Evolutionary conservation across 495 filamentous ascomycete species (phyloP).

Genomic region (Hypoxylon rickii): DNA sequence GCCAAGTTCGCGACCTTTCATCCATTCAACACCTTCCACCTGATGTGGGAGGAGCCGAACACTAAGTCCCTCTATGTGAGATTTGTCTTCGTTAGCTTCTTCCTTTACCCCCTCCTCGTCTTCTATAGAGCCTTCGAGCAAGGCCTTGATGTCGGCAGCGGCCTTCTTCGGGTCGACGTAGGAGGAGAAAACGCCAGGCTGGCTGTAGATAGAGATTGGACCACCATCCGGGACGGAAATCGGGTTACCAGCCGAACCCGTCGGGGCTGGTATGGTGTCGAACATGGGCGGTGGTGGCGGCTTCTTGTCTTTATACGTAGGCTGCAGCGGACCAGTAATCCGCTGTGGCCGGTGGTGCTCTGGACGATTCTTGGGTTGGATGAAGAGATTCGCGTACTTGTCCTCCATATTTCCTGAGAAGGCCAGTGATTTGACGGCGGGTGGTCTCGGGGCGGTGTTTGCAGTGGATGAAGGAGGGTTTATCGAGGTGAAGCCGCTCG

Average conservation of each 20-base stretch:
- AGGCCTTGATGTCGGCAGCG: constrained; percentile 80
- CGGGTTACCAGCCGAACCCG: constrained; percentile 34
- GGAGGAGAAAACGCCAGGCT: constrained; percentile 61
- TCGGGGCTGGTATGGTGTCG: constrained; percentile 35
- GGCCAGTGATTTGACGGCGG: constrained; percentile 31
- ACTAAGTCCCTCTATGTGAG: constrained; percentile 69
- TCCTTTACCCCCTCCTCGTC: constrained; percentile 64
- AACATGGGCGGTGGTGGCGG: constrained; percentile 44
- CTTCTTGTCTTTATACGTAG: constrained; percentile 42
- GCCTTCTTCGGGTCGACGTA: constrained; percentile 81
- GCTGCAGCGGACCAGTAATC: constrained; percentile 44
- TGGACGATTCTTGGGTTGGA: constrained; percentile 49
- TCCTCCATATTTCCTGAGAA: constrained; percentile 35
- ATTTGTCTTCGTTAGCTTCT: constrained; percentile 56
- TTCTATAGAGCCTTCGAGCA: constrained; percentile 85
- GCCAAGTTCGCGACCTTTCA: constrained; percentile 86
- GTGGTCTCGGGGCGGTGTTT: constrained; percentile 9
- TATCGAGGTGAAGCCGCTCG: constrained; percentile 25
- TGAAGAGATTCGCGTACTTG: constrained; percentile 48
- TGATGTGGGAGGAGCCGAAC: constrained; percentile 91
- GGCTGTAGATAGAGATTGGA: constrained; percentile 34
- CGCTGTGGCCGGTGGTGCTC: constrained; percentile 53
- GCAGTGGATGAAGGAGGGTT: constrained; percentile 4
- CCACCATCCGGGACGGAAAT: constrained; percentile 36
- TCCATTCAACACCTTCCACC: constrained; percentile 89